Evolutionary conservation across 2,329 filamentous ascomycete genomes (phyloP), one percentile per base, ranked within the genome.

Genomic region (Diaporthe amygdali): DNA sequence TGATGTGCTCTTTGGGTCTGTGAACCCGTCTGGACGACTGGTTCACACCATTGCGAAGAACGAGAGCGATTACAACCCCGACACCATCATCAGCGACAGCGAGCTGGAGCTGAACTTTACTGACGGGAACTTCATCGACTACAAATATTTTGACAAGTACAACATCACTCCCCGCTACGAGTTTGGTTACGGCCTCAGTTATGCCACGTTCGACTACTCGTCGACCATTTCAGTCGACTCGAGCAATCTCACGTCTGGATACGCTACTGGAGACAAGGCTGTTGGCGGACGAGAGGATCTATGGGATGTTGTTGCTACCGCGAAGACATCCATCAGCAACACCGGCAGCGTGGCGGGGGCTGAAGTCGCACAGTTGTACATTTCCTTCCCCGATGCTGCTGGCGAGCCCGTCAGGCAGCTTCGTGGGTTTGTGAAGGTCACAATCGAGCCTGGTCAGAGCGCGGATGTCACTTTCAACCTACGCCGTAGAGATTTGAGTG

Each of bases 381-480:
- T 88, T 12, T 81, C 80, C 1, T 83, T 87, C 34, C 85, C 86
- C 5, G 77, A 70, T 2, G 80, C 85, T 47, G 32, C 68, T 68
- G 80, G 76, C 2, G 79, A 77, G 17, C 91, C 91, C 0, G 79
- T 84, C 0, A 82, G 85, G 44, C 90, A 92, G 78, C 83, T 93
- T 14, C 84, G 91, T 8, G 91, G 91, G 5, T 93, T 93, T 72
- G 88, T 88, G 66, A 93, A 93, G 82, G 81, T 85, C 0, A 82
- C 79, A 20, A 74, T 93, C 49, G 80, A 82, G 12, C 81, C 84
- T 0, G 84, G 85, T 0, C 78, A 84, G 70, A 83, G 79, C 27
- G 79, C 80, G 17, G 83, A 81, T 0, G 81, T 91, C 0, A 78
- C 75, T 0, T 88, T 93, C 71, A 76, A 82, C 25, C 77, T 93